Evolutionary conservation across 1,284 basidiomycete species (phyloP).

Genomic region (Hymenochaete sp.): DNA sequence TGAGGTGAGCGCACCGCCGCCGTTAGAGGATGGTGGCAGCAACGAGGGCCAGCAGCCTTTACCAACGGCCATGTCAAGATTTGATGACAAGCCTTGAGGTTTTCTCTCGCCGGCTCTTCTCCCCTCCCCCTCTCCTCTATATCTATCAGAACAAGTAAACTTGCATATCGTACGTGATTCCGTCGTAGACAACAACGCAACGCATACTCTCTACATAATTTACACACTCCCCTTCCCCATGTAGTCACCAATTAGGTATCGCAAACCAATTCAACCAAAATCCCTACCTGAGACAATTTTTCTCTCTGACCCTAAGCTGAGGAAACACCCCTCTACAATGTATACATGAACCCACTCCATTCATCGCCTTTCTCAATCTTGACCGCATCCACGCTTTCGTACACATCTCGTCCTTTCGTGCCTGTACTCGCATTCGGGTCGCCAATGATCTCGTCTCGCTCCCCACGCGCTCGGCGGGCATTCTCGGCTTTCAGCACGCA

Average conservation of each 20-base stretch:
- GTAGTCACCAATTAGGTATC: too few species aligned
- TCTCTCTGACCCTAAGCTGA: too few species aligned
- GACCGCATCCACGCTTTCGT: constrained; percentile 31
- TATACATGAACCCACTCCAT: constrained; percentile 42
- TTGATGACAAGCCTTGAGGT: constrained; percentile 8
- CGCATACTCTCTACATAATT: too few species aligned
- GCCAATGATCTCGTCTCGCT: constrained; percentile 59
- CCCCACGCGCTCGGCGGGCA: constrained; percentile 49
- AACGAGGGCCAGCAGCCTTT: constrained; percentile 8
- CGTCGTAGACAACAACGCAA: too few species aligned
- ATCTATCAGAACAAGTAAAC: too few species aligned
- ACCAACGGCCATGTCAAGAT: constrained; percentile 9
- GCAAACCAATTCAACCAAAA: too few species aligned
- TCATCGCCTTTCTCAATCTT: constrained; percentile 35
- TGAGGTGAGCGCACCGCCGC: constrained; percentile 16
- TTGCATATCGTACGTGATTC: too few species aligned
- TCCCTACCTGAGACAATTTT: too few species aligned
- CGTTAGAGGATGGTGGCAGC: constrained; percentile 11
- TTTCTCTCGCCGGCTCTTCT: neutral
- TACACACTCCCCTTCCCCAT: too few species aligned
- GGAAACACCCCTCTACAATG: too few species aligned
- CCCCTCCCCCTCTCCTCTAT: too few species aligned
- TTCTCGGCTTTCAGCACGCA: constrained; percentile 53
- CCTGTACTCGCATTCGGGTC: constrained; percentile 16
- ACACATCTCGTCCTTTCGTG: constrained; percentile 5